phyloP scores from a whole-genome alignment of 176 grass and related monocot genomes.

The Raddia distichophylla region DNA sequence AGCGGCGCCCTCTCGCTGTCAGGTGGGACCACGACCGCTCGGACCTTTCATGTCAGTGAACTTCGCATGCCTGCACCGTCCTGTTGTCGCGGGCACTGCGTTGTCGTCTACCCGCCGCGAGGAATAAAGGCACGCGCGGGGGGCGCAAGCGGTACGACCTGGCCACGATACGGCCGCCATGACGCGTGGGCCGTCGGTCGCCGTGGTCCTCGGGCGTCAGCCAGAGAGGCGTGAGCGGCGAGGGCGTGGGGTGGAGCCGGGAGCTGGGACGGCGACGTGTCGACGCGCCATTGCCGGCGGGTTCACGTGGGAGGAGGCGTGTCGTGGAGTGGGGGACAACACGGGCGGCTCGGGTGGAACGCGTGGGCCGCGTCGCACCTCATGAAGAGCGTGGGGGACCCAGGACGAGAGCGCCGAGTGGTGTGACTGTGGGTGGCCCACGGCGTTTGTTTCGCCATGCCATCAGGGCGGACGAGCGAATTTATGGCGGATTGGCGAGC shows the following conservation, averaged over 20 bases:
- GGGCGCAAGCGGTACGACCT: neutral
- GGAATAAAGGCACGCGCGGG: neutral
- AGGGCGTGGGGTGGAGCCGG: neutral
- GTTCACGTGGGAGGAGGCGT: constrained; percentile 53
- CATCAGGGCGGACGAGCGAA: too few species aligned
- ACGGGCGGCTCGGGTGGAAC: neutral
- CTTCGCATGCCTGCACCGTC: neutral
- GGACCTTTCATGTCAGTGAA: constrained; percentile 11
- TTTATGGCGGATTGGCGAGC: too few species aligned
- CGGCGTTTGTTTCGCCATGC: neutral
- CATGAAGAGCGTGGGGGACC: neutral
- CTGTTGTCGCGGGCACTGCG: neutral
- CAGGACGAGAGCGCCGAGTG: neutral
- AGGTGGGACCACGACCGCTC: neutral
- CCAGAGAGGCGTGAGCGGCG: neutral
- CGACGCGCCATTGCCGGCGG: neutral
- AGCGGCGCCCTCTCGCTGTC: constrained; percentile 20
- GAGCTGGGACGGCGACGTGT: neutral
- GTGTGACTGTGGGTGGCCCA: constrained; percentile 4
- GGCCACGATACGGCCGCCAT: neutral
- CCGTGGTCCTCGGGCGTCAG: neutral
- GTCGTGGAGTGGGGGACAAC: constrained; percentile 54
- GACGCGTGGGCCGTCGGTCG: neutral
- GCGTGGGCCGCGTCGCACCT: constrained; percentile 6
- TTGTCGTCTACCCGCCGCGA: constrained; percentile 43